Percentiles rank a stretch among this genome's conserved stretches.
These are phyloP conservation scores for Diversispora epigaea DNA, from an alignment of 192 early-diverging fungal species.

Conservation along the genomic window DNA sequence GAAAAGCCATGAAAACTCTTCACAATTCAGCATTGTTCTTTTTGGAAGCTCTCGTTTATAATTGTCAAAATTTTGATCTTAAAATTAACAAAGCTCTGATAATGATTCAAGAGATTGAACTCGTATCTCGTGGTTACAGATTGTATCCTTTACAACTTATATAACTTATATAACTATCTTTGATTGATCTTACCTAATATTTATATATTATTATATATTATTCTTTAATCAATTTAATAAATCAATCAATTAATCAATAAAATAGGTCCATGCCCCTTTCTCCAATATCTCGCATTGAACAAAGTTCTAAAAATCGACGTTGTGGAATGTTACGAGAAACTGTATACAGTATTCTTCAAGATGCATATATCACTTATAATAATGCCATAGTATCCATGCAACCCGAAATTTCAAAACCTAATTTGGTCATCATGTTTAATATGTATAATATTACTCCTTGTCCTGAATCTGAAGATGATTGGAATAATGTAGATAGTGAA, in stretches of 20 bases:
- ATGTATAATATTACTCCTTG: no score
- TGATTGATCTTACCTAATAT: no score
- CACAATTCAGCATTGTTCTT: conserved; percentile 47
- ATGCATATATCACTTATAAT: conserved; percentile 48
- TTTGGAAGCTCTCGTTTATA: conserved; percentile 44
- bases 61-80: conserved; percentile 50
- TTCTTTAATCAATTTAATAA: not conserved
- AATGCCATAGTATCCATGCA: conserved; percentile 48
- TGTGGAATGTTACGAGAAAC: conserved; percentile 51
- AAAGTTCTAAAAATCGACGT: conserved; percentile 49
- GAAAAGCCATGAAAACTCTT: conserved; percentile 45
- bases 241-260: not conserved
- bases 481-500: not conserved
- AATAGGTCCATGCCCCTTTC: conserved; percentile 51
- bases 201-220: not conserved
- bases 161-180: no score
- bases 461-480: no score
- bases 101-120: conserved; percentile 64
- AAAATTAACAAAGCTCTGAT: conserved; percentile 53
- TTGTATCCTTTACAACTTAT: conserved; percentile 35
- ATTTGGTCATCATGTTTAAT: no score
- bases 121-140: conserved; percentile 62
- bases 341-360: conserved; percentile 42
- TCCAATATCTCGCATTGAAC: conserved; percentile 64
- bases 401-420: conserved; percentile 39